Conservation (phyloP, 2,329 filamentous ascomycete genomes). For the Trichothecium roseum region DNA sequence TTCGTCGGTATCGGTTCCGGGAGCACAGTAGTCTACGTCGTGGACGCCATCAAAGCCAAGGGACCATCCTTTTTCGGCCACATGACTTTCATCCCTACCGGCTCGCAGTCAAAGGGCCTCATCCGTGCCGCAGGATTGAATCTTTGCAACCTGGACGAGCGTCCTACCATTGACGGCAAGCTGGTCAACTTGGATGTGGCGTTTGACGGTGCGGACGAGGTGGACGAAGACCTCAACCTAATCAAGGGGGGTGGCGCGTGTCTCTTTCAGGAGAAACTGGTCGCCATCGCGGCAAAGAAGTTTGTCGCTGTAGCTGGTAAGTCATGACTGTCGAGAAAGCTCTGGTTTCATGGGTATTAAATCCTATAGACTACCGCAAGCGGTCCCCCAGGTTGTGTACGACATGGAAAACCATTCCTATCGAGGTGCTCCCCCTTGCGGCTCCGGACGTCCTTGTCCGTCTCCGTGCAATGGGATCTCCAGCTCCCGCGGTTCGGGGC, state of each 20-base stretch:
- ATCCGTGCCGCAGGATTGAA: constrained; percentile 70
- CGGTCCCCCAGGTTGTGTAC: constrained; percentile 64
- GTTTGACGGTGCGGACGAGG: constrained; percentile 95
- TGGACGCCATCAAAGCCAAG: constrained; percentile 64
- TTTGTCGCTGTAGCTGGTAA: constrained; percentile 79
- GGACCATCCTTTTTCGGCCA: constrained; percentile 39
- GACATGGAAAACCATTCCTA: constrained; percentile 77
- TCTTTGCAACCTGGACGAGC: constrained; percentile 66
- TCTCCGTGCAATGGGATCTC: constrained; percentile 62
- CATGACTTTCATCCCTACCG: constrained; percentile 87
- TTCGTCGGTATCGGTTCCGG: constrained; percentile 74
- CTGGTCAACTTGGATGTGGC: constrained; percentile 66
- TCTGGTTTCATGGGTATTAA: not conserved
- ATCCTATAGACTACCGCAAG: constrained; percentile 70
- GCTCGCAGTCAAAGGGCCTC: constrained; percentile 79
- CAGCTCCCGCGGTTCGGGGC: constrained; percentile 59
- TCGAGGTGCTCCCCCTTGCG: constrained; percentile 84
- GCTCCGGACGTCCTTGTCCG: constrained; percentile 66
- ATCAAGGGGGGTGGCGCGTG: constrained; percentile 99
- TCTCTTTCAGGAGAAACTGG: constrained; percentile 94
- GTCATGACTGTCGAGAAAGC: constrained; percentile 14
- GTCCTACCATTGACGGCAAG: constrained; percentile 38
- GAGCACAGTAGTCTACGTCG: constrained; percentile 74
- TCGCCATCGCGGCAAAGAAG: constrained; percentile 72
- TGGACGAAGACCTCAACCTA: constrained; percentile 87